Conservation (phyloP, 345 rosid species). For the Aegle marmelos region DNA sequence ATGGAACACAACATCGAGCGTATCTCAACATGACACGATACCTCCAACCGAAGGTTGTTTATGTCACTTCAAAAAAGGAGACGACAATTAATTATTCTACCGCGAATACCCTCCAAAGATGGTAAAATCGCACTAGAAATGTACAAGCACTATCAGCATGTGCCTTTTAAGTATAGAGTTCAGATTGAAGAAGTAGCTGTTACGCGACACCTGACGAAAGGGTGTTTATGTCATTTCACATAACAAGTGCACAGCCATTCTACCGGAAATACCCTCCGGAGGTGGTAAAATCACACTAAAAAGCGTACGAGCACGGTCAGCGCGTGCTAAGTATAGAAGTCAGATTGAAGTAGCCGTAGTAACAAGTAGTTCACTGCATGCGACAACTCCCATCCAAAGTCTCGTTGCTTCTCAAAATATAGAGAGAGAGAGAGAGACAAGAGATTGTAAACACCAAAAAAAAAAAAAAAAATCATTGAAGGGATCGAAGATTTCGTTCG, state of each 20-base stretch:
- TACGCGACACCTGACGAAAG: neutral
- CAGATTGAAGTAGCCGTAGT: no score
- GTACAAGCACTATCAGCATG: no score
- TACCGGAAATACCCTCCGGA: neutral
- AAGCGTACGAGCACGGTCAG: no score
- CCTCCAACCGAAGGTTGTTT: neutral
- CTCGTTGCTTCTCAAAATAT: no score
- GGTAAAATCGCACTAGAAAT: neutral
- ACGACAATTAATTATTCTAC: neutral
- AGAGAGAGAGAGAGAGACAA: no score
- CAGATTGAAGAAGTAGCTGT: no score
- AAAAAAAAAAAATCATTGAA: neutral
- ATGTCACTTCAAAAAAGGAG: neutral
- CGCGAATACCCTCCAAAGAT: neutral
- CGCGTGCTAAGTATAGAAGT: no score
- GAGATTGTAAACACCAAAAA: no score
- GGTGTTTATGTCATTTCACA: neutral
- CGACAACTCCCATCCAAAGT: no score
- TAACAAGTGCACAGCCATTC: no score
- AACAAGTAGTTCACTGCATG: no score
- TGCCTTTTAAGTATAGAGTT: no score
- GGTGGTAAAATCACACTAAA: neutral
- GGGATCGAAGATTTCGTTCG: neutral
- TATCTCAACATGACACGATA: neutral
- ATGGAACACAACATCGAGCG: neutral